A percentile compares a stretch with the other conserved stretches of the same genome.
These are phyloP conservation scores for Canariomyces notabilis DNA, from an alignment of 2,329 filamentous ascomycete species.

Conservation along the genomic window DNA sequence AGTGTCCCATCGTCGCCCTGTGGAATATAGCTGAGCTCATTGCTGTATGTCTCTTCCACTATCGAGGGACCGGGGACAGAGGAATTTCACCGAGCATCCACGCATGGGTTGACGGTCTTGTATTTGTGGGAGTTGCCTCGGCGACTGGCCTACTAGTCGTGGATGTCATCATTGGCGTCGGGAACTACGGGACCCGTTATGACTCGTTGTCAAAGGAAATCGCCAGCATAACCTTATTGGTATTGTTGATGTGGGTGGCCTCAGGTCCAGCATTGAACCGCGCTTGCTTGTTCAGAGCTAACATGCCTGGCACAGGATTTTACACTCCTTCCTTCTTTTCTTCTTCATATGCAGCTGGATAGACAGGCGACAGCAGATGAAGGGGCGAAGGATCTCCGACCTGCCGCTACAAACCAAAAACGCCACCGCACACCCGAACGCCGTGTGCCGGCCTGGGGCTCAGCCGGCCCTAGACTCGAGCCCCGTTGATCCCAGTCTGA, in stretches of 20 bases:
- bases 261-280: no score
- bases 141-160: slow-evolving; percentile 11
- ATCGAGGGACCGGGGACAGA: slow-evolving; percentile 11
- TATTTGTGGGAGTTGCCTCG: slow-evolving; percentile 9
- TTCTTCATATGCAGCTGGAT: slow-evolving; percentile 16
- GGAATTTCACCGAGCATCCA: slow-evolving; percentile 17
- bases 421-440: no score
- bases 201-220: slow-evolving; percentile 9
- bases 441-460: no score
- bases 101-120: slow-evolving; percentile 11
- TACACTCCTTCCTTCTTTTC: slow-evolving; percentile 20
- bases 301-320: slow-evolving; percentile 10
- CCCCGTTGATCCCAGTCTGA: background rate
- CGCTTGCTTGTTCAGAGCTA: no score
- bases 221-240: slow-evolving; percentile 10
- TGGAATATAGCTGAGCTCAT: slow-evolving; percentile 20
- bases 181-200: background rate
- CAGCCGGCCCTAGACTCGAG: background rate
- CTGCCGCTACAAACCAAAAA: background rate
- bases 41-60: slow-evolving; percentile 1
- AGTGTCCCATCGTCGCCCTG: slow-evolving; percentile 14
- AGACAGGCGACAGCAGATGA: background rate
- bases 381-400: background rate
- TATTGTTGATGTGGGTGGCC: slow-evolving; percentile 17
- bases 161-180: slow-evolving; percentile 17